These are phyloP conservation scores for Suillus occidentalis DNA, from an alignment of 768 basidiomycete genomes.

Conservation along the genomic window DNA sequence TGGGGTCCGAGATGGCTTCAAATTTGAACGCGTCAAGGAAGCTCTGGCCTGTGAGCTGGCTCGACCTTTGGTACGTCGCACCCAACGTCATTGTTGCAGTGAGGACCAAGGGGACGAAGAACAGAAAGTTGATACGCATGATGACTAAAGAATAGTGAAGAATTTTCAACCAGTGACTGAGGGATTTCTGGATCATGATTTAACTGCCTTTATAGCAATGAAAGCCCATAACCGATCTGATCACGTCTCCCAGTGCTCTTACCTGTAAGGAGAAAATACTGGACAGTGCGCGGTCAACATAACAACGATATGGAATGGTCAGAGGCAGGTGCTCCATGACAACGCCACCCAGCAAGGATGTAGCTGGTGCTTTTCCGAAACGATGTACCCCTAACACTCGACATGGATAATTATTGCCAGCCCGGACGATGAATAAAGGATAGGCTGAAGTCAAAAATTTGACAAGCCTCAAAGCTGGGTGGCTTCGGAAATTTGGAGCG, in stretches of 20 bases:
- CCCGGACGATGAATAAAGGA: neutral
- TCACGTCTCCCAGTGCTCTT: neutral
- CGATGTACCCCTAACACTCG: neutral
- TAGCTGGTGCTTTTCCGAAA: neutral
- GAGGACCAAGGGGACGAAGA: neutral
- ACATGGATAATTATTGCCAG: neutral
- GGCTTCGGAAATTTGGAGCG: neutral
- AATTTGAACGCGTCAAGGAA: slow-evolving; percentile 42
- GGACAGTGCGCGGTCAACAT: neutral
- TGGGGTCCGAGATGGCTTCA: slow-evolving; percentile 31
- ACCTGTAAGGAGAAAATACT: neutral
- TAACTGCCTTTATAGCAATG: neutral
- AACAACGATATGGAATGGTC: neutral
- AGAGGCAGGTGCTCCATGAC: neutral
- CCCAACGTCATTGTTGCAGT: slow-evolving; percentile 27
- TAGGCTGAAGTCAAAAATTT: neutral
- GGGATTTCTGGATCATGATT: neutral
- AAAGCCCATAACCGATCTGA: neutral
- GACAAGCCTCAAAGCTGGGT: no score
- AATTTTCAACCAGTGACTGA: neutral
- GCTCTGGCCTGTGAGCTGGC: slow-evolving; percentile 43
- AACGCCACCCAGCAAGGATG: neutral
- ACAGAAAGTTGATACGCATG: neutral
- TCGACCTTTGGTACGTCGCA: slow-evolving; percentile 46
- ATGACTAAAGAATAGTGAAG: neutral